Conservation (phyloP, 2,329 filamentous ascomycete species). For the Aspergillus aculeatus region DNA sequence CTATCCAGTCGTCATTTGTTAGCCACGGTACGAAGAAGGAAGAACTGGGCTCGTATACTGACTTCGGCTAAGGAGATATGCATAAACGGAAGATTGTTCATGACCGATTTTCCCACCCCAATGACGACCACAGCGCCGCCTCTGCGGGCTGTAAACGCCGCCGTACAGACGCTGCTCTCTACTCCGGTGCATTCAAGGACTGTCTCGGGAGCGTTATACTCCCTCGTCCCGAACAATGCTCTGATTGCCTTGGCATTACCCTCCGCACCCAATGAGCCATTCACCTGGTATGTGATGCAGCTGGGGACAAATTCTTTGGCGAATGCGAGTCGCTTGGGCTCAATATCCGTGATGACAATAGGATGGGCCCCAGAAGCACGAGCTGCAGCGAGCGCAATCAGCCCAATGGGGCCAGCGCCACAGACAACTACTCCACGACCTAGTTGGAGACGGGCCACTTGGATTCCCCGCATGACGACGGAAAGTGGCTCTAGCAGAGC, state of each 20-base stretch:
- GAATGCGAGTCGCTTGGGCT: slow-evolving; percentile 56
- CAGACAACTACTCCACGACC: slow-evolving; percentile 59
- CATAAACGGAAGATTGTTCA: slow-evolving; percentile 69
- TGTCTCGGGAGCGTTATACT: slow-evolving; percentile 58
- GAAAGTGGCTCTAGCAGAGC: slow-evolving; percentile 65
- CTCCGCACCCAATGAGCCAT: slow-evolving; percentile 46
- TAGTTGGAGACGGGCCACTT: slow-evolving; percentile 52
- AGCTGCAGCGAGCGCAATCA: slow-evolving; percentile 58
- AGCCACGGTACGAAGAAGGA: too few relatives aligned
- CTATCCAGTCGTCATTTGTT: slow-evolving; percentile 32
- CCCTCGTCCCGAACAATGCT: slow-evolving; percentile 52
- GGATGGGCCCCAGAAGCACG: slow-evolving; percentile 63
- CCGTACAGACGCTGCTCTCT: slow-evolving; percentile 62
- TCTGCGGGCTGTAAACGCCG: slow-evolving; percentile 55
- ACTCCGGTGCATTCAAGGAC: slow-evolving; percentile 67
- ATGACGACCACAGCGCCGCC: slow-evolving; percentile 64
- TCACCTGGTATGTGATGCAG: slow-evolving; percentile 55
- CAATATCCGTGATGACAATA: slow-evolving; percentile 63
- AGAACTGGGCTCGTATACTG: not conserved
- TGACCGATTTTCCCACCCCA: slow-evolving; percentile 60
- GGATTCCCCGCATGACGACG: slow-evolving; percentile 62
- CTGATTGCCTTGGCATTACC: slow-evolving; percentile 55
- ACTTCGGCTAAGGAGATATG: slow-evolving; percentile 60
- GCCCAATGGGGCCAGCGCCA: slow-evolving; percentile 64
- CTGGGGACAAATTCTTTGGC: slow-evolving; percentile 58